Conservation (phyloP, 257 asterid species). For the Solanum paucissectum region DNA sequence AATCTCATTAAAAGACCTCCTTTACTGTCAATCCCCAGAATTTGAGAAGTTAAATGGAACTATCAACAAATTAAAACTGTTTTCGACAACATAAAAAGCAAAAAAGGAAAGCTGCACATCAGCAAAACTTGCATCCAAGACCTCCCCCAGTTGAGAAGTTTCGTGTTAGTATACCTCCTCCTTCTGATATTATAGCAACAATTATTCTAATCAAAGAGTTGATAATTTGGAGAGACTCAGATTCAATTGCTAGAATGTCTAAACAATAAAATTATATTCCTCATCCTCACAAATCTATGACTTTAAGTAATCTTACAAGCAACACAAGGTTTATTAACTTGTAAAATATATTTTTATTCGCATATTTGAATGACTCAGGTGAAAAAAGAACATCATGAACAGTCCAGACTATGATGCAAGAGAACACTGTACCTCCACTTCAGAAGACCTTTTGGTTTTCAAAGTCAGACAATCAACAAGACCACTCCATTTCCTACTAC, state of each 20-base stretch:
- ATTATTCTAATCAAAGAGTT: background rate
- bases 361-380: background rate
- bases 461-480: constrained; percentile 71
- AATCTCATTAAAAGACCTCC: background rate
- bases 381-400: background rate
- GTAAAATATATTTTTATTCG: background rate
- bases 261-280: background rate
- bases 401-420: background rate
- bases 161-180: background rate
- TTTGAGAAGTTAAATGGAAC: background rate
- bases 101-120: background rate
- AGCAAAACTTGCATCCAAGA: background rate
- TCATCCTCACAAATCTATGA: background rate
- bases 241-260: background rate
- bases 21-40: background rate
- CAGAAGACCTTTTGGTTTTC: constrained; percentile 64
- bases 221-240: background rate
- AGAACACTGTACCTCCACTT: constrained; percentile 46
- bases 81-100: background rate
- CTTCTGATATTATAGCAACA: background rate
- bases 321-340: background rate
- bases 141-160: background rate
- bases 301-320: background rate
- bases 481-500: constrained; percentile 54
- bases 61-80: background rate